A percentile compares a stretch with the other conserved stretches of the same genome.
Conservation (phyloP, 805 yeast species). For the Saccharomycopsis sp. region DNA sequence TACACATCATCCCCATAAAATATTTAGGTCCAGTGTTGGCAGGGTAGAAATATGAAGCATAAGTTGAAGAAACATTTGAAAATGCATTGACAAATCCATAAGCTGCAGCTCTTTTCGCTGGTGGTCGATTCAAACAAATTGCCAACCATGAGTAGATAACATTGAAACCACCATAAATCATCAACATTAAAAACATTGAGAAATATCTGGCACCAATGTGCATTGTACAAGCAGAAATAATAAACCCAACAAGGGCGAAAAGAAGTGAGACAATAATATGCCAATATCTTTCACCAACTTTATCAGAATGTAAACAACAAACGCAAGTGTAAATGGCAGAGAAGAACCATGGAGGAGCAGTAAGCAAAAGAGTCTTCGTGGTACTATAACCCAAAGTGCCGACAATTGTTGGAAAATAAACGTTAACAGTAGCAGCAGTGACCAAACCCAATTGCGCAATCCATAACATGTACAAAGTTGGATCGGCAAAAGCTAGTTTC, state of each 20-base stretch:
- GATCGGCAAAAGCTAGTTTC: conserved; percentile 14
- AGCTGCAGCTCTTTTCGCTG: conserved; percentile 52
- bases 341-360: conserved; percentile 52
- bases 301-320: conserved; percentile 52
- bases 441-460: conserved; percentile 32
- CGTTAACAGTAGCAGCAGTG: conserved; percentile 55
- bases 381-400: conserved; percentile 44
- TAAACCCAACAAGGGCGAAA: conserved; percentile 38
- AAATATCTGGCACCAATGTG: conserved; percentile 52
- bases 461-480: conserved; percentile 16
- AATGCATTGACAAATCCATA: conserved; percentile 50
- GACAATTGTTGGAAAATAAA: conserved; percentile 57
- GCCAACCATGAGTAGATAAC: conserved; percentile 50
- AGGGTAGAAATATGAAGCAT: conserved; percentile 49
- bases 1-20: conserved; percentile 39
- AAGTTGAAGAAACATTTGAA: conserved; percentile 49
- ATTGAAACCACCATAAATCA: conserved; percentile 47
- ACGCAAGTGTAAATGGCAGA: conserved; percentile 44
- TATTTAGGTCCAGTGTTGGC: conserved; percentile 39
- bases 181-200: conserved; percentile 53
- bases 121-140: conserved; percentile 50
- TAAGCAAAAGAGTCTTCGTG: conserved; percentile 45
- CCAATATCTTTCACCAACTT: conserved; percentile 46
- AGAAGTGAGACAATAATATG: conserved; percentile 40
- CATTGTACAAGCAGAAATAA: conserved; percentile 42